Base-by-base conservation (phyloP, 2,329 filamentous ascomycete genomes). In the Xylariales sp. region DNA sequence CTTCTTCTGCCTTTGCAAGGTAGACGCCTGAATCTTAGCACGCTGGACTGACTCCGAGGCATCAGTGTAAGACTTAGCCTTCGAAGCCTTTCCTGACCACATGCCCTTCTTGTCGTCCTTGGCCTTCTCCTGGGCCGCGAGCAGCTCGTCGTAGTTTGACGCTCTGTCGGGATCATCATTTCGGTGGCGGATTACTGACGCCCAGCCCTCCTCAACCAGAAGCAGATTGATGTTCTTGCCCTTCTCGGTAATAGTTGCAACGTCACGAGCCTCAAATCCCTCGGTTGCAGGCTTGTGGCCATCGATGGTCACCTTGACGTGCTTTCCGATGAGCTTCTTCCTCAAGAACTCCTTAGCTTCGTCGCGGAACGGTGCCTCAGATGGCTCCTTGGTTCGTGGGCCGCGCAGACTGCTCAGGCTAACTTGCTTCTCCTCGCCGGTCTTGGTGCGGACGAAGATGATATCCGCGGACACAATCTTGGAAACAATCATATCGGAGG, bases 291-390 rank as follows among this genome's bases (percentile, higher is more conserved):
- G 84, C 65, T 93, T 90, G 61, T 88, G 88, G 40, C 93, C 93
- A 58, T 98, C 90, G 42, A 95, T 81, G 38, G 78, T 84, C 40
- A 96, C 80, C 60, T 85, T 87, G 48, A 97, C 88, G 49, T 95
- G 88, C 72, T 98, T 98, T 44, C 90, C 93, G 55, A 98, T 98
- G 21, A 96, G 64, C 61, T 83, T 88, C 73, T 95, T 95, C 39
- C 93, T 83, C 47, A 97, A 63, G 58, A 91, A 97, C 60, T 98
- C 93, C 70, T 98, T 98, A 21, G 93, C 91, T 57, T 96, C 91
- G 11, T 93, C 85, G 49, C 81, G 78, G 70, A 91, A 98, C 0
- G 89, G 88, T 28, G 87, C 77, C 63, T 97, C 91, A 40, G 88
- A 84, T 15, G 87, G 78, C 60, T 97, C 91, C 33, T 81, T 84